Conservation (phyloP, 345 rosid species). For the Mallotus nudiflorus region DNA sequence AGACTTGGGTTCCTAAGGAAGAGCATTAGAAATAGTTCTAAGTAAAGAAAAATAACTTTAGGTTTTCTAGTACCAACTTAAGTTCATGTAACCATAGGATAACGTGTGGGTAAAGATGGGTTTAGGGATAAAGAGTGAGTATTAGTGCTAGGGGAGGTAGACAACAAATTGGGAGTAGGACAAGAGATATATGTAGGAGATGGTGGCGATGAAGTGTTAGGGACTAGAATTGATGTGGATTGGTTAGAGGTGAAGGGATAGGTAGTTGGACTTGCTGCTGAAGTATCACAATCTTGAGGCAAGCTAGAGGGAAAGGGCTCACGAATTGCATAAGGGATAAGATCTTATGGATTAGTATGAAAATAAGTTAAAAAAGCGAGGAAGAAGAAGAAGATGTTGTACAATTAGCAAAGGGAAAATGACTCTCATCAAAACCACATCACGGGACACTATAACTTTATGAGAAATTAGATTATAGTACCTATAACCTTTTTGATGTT, state of each 20-base stretch:
- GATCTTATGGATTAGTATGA: not conserved
- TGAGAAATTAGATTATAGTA: not conserved
- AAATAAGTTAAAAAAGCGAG: not conserved
- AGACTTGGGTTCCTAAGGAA: conserved; percentile 1
- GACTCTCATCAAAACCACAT: not conserved
- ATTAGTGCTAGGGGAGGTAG: no score
- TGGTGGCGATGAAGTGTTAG: no score
- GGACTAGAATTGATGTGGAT: no score
- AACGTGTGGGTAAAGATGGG: not conserved
- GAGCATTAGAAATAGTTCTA: not conserved
- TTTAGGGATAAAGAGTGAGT: no score
- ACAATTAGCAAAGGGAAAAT: not conserved
- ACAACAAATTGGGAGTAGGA: no score
- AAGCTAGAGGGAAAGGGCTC: not conserved
- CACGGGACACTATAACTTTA: not conserved
- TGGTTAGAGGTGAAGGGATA: not conserved
- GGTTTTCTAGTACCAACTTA: not conserved
- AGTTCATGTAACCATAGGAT: not conserved
- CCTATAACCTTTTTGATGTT: not conserved
- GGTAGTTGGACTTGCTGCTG: no score
- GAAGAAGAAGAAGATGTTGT: not conserved
- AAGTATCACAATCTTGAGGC: no score
- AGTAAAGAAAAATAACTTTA: not conserved
- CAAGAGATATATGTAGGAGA: no score
- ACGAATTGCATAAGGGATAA: not conserved